phyloP scores from a whole-genome alignment of 805 yeast species.

The Metschnikowia cubensis region DNA sequence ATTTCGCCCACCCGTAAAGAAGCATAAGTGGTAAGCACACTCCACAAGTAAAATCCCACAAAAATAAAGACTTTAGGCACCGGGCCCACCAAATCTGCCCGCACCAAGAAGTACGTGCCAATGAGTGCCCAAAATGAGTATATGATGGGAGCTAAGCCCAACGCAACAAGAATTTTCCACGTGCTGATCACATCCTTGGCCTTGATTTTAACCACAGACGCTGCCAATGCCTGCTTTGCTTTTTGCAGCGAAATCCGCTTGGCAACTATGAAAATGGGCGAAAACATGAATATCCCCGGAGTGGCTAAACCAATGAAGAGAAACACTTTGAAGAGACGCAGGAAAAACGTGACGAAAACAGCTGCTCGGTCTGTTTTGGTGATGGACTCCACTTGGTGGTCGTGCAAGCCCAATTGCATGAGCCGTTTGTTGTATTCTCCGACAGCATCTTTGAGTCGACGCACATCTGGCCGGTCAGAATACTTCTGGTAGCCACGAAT shows the following conservation, averaged over 20 bases:
- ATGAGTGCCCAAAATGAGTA: constrained; percentile 37
- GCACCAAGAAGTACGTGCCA: constrained; percentile 22
- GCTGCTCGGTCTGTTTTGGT: constrained; percentile 20
- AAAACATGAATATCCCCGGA: constrained; percentile 37
- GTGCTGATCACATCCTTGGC: constrained; percentile 42
- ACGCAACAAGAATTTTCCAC: constrained; percentile 42
- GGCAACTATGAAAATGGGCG: constrained; percentile 38
- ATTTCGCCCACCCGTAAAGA: constrained; percentile 40
- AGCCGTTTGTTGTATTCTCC: constrained; percentile 31
- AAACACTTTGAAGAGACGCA: constrained; percentile 25
- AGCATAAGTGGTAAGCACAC: constrained; percentile 39
- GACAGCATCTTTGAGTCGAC: constrained; percentile 28
- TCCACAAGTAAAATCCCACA: constrained; percentile 30
- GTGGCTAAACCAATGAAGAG: constrained; percentile 31
- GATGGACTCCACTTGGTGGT: constrained; percentile 37
- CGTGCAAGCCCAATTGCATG: constrained; percentile 33
- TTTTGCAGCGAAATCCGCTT: constrained; percentile 30
- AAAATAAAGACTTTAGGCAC: constrained; percentile 22
- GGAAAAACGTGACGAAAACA: constrained; percentile 23
- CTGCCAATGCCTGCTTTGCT: constrained; percentile 37
- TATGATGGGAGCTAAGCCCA: constrained; percentile 37
- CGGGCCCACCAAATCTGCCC: constrained; percentile 8
- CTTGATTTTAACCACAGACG: constrained; percentile 36
- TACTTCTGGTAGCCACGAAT: constrained; percentile 34
- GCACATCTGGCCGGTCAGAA: constrained; percentile 32